Conservation (phyloP, 83 land plant genomes). For the Isoetes engelmannii region DNA sequence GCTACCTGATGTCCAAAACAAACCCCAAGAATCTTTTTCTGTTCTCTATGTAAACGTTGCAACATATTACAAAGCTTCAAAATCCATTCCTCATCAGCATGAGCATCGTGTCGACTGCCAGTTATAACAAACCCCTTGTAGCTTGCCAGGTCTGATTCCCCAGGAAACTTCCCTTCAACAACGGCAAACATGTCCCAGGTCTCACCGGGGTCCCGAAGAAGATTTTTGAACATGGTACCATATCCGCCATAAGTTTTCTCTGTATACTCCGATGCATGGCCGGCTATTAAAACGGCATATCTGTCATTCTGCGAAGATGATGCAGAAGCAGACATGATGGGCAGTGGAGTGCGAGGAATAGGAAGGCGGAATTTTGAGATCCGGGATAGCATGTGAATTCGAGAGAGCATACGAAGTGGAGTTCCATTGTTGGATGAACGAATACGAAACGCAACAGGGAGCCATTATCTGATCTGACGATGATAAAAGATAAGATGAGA, state of each 20-base stretch:
- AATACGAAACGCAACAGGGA: too few species aligned
- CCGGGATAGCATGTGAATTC: too few species aligned
- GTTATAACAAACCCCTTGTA: constrained; percentile 57
- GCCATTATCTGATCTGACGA: too few species aligned
- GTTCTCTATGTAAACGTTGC: constrained; percentile 22
- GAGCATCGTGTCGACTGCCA: constrained; percentile 58
- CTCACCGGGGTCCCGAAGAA: constrained; percentile 50
- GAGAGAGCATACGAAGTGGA: too few species aligned
- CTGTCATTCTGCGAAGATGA: too few species aligned
- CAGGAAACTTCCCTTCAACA: constrained; percentile 39
- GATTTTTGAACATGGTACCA: constrained; percentile 33
- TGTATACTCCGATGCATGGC: constrained; percentile 37
- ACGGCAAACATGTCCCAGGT: constrained; percentile 44
- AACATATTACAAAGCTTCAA: constrained; percentile 30
- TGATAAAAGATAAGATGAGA: too few species aligned
- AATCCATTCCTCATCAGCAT: constrained; percentile 51
- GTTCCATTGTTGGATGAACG: too few species aligned
- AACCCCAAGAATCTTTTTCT: constrained; percentile 50
- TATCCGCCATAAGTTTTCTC: constrained; percentile 53
- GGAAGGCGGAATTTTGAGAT: too few species aligned
- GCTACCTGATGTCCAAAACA: constrained; percentile 76
- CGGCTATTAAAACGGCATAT: constrained; percentile 32
- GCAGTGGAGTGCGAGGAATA: too few species aligned
- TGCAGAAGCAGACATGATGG: too few species aligned
- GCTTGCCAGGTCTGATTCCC: constrained; percentile 19